Evolutionary conservation across 2,329 filamentous ascomycete genomes (phyloP).

Genomic region (Colletotrichum zoysiae): DNA sequence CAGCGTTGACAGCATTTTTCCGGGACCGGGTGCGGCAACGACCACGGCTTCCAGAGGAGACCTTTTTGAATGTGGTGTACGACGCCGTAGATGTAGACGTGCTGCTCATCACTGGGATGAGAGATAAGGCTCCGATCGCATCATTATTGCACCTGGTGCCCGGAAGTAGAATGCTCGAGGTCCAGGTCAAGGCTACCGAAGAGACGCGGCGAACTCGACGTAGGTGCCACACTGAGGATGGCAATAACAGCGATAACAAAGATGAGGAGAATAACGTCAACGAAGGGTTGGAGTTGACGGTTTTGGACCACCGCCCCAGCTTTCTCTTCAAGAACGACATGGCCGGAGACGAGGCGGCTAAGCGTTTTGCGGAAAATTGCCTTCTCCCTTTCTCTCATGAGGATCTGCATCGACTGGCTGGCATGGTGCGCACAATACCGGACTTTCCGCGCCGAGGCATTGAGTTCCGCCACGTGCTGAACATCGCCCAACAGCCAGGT

Average conservation of each 20-base stretch:
- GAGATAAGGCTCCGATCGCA: constrained; percentile 69
- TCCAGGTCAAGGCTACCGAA: constrained; percentile 59
- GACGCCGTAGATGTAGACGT: constrained; percentile 61
- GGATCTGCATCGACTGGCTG: constrained; percentile 59
- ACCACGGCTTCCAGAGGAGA: constrained; percentile 62
- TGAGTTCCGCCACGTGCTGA: constrained; percentile 70
- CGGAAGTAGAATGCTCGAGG: constrained; percentile 64
- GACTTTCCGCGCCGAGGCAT: constrained; percentile 65
- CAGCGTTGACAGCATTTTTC: constrained; percentile 65
- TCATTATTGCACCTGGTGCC: constrained; percentile 67
- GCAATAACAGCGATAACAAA: constrained; percentile 32
- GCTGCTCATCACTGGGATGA: constrained; percentile 72
- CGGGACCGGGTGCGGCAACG: constrained; percentile 56
- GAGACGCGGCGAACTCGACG: constrained; percentile 54
- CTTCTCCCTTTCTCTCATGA: constrained; percentile 61
- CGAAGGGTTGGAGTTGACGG: neutral
- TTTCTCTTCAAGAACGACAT: constrained; percentile 65
- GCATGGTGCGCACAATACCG: constrained; percentile 63
- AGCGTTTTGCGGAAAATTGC: constrained; percentile 55
- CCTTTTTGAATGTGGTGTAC: constrained; percentile 63
- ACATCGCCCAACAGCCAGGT: constrained; percentile 63
- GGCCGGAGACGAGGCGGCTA: constrained; percentile 54
- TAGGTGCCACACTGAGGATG: constrained; percentile 37
- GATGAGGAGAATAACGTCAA: constrained; percentile 26
- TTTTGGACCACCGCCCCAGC: constrained; percentile 52